Evolutionary conservation across 2,329 filamentous ascomycete species (phyloP).

Genomic region (Rhinocladiella similis): DNA sequence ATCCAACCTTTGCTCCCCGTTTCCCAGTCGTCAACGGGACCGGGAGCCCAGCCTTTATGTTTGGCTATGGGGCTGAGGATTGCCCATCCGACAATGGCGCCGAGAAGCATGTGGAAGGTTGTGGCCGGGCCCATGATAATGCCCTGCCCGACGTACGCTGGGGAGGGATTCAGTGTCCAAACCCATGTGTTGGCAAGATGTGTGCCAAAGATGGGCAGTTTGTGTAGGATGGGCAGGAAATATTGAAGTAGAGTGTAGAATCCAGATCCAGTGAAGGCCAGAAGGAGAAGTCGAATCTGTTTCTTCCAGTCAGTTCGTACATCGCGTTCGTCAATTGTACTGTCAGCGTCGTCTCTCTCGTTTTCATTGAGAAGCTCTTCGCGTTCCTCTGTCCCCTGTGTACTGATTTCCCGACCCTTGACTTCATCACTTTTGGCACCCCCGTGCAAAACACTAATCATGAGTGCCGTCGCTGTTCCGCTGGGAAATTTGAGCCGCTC

Average conservation of each 20-base stretch:
- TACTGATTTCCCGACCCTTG: constrained; percentile 23
- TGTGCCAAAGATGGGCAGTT: constrained; percentile 81
- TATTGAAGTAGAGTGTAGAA: constrained; percentile 76
- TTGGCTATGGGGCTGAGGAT: constrained; percentile 88
- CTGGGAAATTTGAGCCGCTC: constrained; percentile 94
- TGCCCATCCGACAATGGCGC: constrained; percentile 86
- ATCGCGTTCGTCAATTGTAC: constrained; percentile 35
- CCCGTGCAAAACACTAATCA: constrained; percentile 88
- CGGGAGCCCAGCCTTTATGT: constrained; percentile 82
- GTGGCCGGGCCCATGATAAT: constrained; percentile 98
- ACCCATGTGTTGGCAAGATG: constrained; percentile 77
- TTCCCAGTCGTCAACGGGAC: constrained; percentile 84
- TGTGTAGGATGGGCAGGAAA: constrained; percentile 81
- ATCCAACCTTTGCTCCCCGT: constrained; percentile 97
- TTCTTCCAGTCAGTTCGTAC: constrained; percentile 59
- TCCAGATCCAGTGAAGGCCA: constrained; percentile 62
- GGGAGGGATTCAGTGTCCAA: constrained; percentile 93
- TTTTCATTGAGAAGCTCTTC: constrained; percentile 36
- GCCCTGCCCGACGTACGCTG: constrained; percentile 96
- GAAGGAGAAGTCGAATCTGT: constrained; percentile 60
- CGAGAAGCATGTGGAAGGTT: constrained; percentile 91
- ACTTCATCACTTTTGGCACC: constrained; percentile 44
- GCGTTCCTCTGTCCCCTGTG: constrained; percentile 33
- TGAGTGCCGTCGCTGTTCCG: constrained; percentile 89
- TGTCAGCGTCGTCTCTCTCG: constrained; percentile 39